Base-by-base conservation (phyloP, 2,329 filamentous ascomycete species). In the Nemania sp. region DNA sequence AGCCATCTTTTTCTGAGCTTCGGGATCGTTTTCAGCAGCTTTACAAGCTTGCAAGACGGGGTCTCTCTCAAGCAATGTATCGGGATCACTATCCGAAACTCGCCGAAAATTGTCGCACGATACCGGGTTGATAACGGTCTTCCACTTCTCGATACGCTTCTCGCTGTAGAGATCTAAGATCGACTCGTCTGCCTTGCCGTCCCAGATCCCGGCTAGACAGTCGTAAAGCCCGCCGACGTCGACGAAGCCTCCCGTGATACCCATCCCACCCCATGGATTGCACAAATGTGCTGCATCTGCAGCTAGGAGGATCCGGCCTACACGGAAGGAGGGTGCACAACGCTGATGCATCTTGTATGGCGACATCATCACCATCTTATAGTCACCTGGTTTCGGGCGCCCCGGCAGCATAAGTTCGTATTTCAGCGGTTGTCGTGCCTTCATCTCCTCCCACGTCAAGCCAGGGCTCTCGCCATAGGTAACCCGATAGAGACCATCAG, bases 271-370 rank as follows among this genome's bases (percentile, higher is more conserved):
- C 77, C 85, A 84, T 0, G 83, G 82, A 73, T 85, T 86, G 73
- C 83, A 85, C 18, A 85, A 70, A 60, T 90, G 88, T 2, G 88
- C 88, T 1, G 88, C 88, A 77, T 90, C 88, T 0, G 87, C 88
- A 1, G 85, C 87, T 0, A 90, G 79, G 5, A 89, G 66, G 45
- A 90, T 79, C 6, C 85, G 83, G 0, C 88, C 88, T 0, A 86
- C 83, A n/a, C 87, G 82, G 76, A 90, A 88, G 10, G 79, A 82
- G 2, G 83, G 80, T 3, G 87, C 87, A 68, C 87, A 87, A 6
- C 88, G 82, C 75, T 90, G 88, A 72, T 90, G 88, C 76, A 90
- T 84, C 67, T 82, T 85, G 77, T 90, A 90, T 0, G 88, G 88
- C 45, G 84, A 86, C 73, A 88, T 84, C 75, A 83, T 88, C 58